These are phyloP conservation scores for Colletotrichum navitas DNA, from an alignment of 2,329 filamentous ascomycete genomes.

Conservation along the genomic window DNA sequence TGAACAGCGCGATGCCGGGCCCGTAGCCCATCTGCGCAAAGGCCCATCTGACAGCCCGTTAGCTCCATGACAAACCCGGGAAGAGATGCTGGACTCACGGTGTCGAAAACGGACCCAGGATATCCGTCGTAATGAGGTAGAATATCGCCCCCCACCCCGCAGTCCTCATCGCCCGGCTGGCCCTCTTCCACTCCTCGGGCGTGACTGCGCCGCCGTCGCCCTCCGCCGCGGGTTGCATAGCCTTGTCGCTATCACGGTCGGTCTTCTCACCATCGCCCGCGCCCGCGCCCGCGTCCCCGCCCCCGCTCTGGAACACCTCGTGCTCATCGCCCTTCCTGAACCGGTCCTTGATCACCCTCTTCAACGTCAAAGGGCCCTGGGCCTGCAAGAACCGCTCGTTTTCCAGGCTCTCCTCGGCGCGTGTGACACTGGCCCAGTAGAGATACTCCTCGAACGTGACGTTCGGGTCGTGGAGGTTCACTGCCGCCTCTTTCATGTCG, in stretches of 20 bases:
- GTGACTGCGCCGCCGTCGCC: constrained; percentile 37
- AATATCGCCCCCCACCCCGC: constrained; percentile 61
- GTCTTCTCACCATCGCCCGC: constrained; percentile 14
- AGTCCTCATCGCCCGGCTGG: constrained; percentile 59
- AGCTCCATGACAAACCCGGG: background rate
- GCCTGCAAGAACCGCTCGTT: constrained; percentile 31
- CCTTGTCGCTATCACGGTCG: constrained; percentile 10
- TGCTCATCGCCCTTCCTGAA: constrained; percentile 42
- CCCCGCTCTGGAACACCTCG: constrained; percentile 15
- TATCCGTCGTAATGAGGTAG: constrained; percentile 63
- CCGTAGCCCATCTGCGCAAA: constrained; percentile 55
- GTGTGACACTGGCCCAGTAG: constrained; percentile 46
- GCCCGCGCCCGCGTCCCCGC: constrained; percentile 5
- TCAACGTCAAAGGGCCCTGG: constrained; percentile 39
- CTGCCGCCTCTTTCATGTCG: constrained; percentile 9
- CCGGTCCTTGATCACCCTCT: constrained; percentile 39
- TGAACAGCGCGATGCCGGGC: constrained; percentile 60
- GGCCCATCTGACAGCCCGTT: constrained; percentile 25
- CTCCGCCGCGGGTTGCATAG: background rate
- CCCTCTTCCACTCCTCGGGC: constrained; percentile 60
- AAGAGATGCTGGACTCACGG: constrained; percentile 46
- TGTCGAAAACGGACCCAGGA: constrained; percentile 58
- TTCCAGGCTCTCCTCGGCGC: constrained; percentile 43
- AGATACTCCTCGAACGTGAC: constrained; percentile 48
- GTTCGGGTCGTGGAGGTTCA: constrained; percentile 43